A percentile compares a stretch with the other conserved stretches of the same genome.
These are phyloP conservation scores for Trametes gibbosa DNA, from an alignment of 768 basidiomycete species.

Conservation along the genomic window DNA sequence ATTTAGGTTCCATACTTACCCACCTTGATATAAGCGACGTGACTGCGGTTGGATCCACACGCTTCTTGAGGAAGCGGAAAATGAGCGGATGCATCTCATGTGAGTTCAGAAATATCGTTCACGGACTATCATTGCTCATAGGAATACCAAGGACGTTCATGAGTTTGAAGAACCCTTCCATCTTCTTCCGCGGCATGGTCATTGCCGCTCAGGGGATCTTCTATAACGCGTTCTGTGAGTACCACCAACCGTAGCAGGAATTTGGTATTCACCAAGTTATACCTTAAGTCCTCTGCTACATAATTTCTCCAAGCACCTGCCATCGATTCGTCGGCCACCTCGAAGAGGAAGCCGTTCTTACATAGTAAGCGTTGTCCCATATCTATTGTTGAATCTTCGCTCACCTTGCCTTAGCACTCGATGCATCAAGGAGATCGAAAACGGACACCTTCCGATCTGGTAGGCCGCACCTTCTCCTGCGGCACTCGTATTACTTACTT, in stretches of 20 bases:
- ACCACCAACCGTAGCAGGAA: neutral
- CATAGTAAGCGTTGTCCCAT: conserved; percentile 70
- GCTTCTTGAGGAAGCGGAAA: conserved; percentile 90
- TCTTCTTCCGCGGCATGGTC: conserved; percentile 78
- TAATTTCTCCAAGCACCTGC: conserved; percentile 70
- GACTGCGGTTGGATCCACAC: conserved; percentile 87
- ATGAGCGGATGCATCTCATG: conserved; percentile 96
- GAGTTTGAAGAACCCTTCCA: conserved; percentile 78
- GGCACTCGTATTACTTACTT: neutral
- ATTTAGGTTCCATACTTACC: neutral
- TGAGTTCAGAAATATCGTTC: conserved; percentile 24
- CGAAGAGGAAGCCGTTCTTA: conserved; percentile 94
- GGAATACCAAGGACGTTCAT: conserved; percentile 78
- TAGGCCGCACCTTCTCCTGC: conserved; percentile 25
- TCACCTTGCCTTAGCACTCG: conserved; percentile 51
- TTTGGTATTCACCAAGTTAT: neutral
- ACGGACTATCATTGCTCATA: neutral
- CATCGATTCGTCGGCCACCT: conserved; percentile 92
- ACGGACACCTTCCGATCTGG: conserved; percentile 82
- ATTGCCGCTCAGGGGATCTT: conserved; percentile 92
- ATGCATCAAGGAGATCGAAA: conserved; percentile 80
- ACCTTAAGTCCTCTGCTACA: conserved; percentile 64
- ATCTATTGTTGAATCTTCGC: conserved; percentile 6
- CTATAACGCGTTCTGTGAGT: conserved; percentile 83
- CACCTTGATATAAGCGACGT: conserved; percentile 37